Evolutionary conservation across 805 yeast genomes (phyloP), one percentile per base, ranked within the genome.

Genomic region (Saturnispora halmiae): DNA sequence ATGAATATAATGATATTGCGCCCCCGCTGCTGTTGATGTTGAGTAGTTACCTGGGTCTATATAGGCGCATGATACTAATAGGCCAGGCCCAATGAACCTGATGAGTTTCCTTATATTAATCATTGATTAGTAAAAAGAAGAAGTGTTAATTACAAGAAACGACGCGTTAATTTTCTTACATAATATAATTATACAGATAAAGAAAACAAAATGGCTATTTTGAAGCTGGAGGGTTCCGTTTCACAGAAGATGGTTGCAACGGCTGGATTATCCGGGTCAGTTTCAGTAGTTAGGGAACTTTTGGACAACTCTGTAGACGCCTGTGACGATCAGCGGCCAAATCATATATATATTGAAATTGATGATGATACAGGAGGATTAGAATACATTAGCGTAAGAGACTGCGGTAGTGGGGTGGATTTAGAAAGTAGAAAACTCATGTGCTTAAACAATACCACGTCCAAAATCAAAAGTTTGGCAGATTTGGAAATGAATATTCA

Each of bases 21-120:
- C 88, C 38, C 96, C 96, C 1, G 94, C 85, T 13, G 84, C 73
- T 1, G 87, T 94, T 13, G 92, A 86, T 0, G 95, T 83, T 33
- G 94, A 76, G 61, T 85, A 87, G 60, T 87, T 87, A 32, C 96
- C 96, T 2, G 96, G 95, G 56, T 87, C 96, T 70, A 87, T 82
- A 54, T 87, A 88, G 2, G 95, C 92, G 40, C 88, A 95, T 24
- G 87, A 73, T 19, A 87, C 86, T 75, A 86, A 72, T 31, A 87
- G 68, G 0, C 95, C 95, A 0, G 95, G 95, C 0, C 95, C 95
- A 15, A 86, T 66, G 56, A 87, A 87, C 37, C 70, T 67, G 38
- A 72, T 56, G 50, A 82, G 77, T 59, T 82, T 83, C 30, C 41
- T 42, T 5, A 56, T 10, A 21, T 48, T 49, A 15, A 39, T 14